A percentile compares a stretch with the other conserved stretches of the same genome.
These are phyloP conservation scores for Curvularia spicifera DNA, from an alignment of 2,329 filamentous ascomycete species.

Conservation along the genomic window DNA sequence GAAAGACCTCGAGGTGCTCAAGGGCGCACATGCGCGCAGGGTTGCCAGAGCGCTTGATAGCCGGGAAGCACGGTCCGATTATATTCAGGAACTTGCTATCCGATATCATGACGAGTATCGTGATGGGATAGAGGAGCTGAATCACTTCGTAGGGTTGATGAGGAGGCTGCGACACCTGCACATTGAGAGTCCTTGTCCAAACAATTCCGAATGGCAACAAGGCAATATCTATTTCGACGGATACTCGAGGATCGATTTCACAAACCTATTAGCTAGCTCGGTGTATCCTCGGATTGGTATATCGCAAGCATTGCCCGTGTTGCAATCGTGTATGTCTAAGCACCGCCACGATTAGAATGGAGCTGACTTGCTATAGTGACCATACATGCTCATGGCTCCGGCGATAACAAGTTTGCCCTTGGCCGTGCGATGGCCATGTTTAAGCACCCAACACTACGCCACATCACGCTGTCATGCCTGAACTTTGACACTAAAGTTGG, in stretches of 20 bases:
- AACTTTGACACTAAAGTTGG: constrained; percentile 35
- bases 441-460: constrained; percentile 40
- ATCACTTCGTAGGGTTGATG: constrained; percentile 37
- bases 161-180: constrained; percentile 38
- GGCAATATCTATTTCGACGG: constrained; percentile 32
- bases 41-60: constrained; percentile 34
- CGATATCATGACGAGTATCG: constrained; percentile 32
- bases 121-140: constrained; percentile 40
- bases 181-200: constrained; percentile 46
- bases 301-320: constrained; percentile 29
- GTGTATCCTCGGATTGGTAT: constrained; percentile 29
- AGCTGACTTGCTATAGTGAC: constrained; percentile 35
- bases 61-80: constrained; percentile 31
- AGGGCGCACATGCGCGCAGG: constrained; percentile 33
- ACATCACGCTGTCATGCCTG: constrained; percentile 44
- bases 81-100: constrained; percentile 40
- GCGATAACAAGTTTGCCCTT: constrained; percentile 37
- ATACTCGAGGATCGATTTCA: constrained; percentile 42
- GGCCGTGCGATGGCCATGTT: constrained; percentile 39
- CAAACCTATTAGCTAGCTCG: constrained; percentile 35
- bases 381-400: constrained; percentile 42
- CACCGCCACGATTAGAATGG: neutral
- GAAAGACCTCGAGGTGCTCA: constrained; percentile 37
- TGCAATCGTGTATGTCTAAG: constrained; percentile 41
- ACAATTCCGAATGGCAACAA: constrained; percentile 41